Percentiles rank a stretch among this genome's conserved stretches.
Conservation (phyloP, 257 asterid genomes). For the Solanum bukasovii region DNA sequence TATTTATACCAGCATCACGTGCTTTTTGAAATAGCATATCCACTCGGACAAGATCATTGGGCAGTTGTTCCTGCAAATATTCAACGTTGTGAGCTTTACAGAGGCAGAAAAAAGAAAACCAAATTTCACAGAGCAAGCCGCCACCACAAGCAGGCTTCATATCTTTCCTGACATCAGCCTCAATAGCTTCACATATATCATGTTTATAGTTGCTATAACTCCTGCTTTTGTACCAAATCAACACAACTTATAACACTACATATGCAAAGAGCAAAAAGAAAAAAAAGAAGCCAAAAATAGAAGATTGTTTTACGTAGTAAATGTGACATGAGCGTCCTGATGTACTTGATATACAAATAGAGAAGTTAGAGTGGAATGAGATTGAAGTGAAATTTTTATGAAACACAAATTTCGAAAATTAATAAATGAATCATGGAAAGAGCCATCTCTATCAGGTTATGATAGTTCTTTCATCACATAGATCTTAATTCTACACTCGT, state of each 20-base stretch:
- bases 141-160: background rate
- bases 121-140: background rate
- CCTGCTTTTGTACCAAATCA: background rate
- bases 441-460: background rate
- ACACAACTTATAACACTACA: background rate
- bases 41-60: constrained; percentile 70
- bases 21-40: constrained; percentile 76
- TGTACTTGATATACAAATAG: background rate
- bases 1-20: constrained; percentile 69
- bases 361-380: background rate
- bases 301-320: background rate
- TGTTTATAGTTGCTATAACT: background rate
- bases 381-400: background rate
- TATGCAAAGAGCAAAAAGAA: background rate
- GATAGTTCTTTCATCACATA: background rate
- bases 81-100: constrained; percentile 1
- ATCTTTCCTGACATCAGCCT: background rate
- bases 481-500: background rate
- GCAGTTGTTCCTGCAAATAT: constrained; percentile 72
- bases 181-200: background rate
- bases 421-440: background rate
- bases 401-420: background rate
- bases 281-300: background rate
- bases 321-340: background rate
- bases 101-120: background rate